Evolutionary conservation across 2,329 filamentous ascomycete species (phyloP), one percentile per base, ranked within the genome.

Genomic region (Xylariomycetidae sp.): DNA sequence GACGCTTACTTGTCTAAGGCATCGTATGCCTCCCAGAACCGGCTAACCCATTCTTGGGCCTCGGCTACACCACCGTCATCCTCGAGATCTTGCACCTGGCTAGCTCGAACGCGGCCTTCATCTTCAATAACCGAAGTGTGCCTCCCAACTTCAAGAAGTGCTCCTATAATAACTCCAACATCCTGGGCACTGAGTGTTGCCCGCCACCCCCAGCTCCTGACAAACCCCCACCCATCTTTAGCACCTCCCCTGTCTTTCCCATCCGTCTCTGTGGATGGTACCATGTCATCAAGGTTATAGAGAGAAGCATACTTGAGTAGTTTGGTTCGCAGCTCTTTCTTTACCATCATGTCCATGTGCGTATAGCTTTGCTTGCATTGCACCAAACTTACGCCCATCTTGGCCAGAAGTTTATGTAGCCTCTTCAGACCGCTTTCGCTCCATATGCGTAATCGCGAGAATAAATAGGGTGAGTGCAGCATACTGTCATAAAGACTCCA

Each of bases 401-500:
- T 98, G 27, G 92, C 92, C 3, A 98, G 73, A 1, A 98, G 74
- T 56, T 97, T 97, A 60, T 96, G 87, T 14, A 98, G 69, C 32
- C 90, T 78, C 58, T 94, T 94, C 33, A 86, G 74, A 3, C 92
- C 92, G 31, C 75, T 77, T 42, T 97, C 92, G 40, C 82, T 94
- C 90, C 92, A 98, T 29, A 95, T 88, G 60, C 94, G 90, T 28
- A 98, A 72, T 19, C 88, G 78, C 4, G 90, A 87, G 39, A 94
- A 90, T 4, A 98, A 76, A 53, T 96, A 97, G 0, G 90, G 89
- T 0, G 89, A 96, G 58, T 98, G 92, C 10, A 97, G 73, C 92
- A 98, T 97, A 58, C 88, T 95, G 54, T 98, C 92, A 59, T 97
- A 97, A 11, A 98, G 69, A 48, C 88, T 95, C 92, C 92, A 98